Evolutionary conservation across 306 rosid genomes (phyloP).

Genomic region (Pueraria montana): DNA sequence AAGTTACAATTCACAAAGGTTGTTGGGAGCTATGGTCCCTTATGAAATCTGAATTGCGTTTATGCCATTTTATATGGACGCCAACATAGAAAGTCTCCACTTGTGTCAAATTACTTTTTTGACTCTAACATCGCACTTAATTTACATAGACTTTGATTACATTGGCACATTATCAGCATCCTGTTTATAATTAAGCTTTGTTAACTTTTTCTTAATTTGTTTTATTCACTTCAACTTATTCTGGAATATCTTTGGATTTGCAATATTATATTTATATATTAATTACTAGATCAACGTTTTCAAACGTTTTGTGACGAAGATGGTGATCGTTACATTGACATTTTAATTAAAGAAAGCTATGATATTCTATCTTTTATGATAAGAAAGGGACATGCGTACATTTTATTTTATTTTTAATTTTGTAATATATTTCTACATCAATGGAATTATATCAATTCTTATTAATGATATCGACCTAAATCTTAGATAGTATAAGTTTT

Average conservation of each 20-base stretch:
- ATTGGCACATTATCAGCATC: background rate
- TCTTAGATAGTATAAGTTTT: background rate
- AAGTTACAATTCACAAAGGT: slow-evolving; percentile 12
- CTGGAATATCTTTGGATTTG: background rate
- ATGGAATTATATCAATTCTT: background rate
- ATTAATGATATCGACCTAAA: background rate
- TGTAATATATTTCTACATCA: background rate
- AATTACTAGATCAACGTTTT: background rate
- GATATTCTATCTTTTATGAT: background rate
- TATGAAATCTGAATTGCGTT: background rate
- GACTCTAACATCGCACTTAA: slow-evolving; percentile 28
- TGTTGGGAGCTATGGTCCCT: slow-evolving; percentile 42
- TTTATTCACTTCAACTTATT: background rate
- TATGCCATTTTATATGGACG: slow-evolving; percentile 44
- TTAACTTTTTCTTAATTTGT: background rate
- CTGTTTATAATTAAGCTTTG: background rate
- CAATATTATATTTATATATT: background rate
- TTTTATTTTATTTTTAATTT: background rate
- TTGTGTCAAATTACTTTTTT: slow-evolving; percentile 39
- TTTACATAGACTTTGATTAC: slow-evolving; percentile 5
- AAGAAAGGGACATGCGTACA: background rate
- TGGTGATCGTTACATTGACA: background rate
- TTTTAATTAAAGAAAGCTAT: slow-evolving; percentile 3
- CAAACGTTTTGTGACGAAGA: background rate
- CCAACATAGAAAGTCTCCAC: slow-evolving; percentile 41